Conservation (phyloP, 805 yeast genomes). For the Starmerella tilneyi region DNA sequence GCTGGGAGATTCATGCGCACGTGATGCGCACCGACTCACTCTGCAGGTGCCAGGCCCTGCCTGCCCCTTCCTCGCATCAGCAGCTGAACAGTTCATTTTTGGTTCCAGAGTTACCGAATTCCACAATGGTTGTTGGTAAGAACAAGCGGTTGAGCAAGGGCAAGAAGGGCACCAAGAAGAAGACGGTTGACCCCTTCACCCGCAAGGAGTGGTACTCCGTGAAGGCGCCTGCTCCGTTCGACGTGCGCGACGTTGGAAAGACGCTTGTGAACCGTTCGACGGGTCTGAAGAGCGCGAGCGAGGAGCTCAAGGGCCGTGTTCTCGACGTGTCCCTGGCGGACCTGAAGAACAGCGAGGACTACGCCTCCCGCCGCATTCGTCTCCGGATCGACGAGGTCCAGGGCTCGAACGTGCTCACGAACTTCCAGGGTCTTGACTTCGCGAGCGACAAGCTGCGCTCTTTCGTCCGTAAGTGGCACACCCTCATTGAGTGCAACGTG, state of each 20-base stretch:
- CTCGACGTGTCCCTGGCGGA: conserved; percentile 94
- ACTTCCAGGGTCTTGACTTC: conserved; percentile 99
- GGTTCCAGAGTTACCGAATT: conserved; percentile 9
- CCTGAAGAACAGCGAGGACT: conserved; percentile 97
- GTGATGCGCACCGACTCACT: not conserved
- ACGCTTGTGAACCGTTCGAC: conserved; percentile 96
- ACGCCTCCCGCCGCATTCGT: conserved; percentile 93
- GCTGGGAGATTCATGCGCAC: not conserved
- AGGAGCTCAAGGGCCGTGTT: conserved; percentile 96
- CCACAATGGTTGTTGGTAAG: conserved; percentile 70
- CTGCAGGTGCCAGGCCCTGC: not conserved
- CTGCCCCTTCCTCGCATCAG: conserved; percentile 5
- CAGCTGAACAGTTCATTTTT: conserved; percentile 10
- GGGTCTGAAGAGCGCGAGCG: conserved; percentile 95
- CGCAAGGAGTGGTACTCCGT: conserved; percentile 98
- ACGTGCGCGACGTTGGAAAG: conserved; percentile 97
- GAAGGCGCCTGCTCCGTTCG: conserved; percentile 97
- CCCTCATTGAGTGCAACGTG: conserved; percentile 94
- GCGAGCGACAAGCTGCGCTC: conserved; percentile 96
- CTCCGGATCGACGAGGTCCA: conserved; percentile 98
- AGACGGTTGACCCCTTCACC: conserved; percentile 98
- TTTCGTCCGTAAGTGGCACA: conserved; percentile 97
- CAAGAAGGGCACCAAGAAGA: conserved; percentile 98
- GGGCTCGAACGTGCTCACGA: conserved; percentile 96
- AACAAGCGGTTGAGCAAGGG: conserved; percentile 76